phyloP scores from a whole-genome alignment of 1,284 basidiomycete species.

The Calocybe gambosa region DNA sequence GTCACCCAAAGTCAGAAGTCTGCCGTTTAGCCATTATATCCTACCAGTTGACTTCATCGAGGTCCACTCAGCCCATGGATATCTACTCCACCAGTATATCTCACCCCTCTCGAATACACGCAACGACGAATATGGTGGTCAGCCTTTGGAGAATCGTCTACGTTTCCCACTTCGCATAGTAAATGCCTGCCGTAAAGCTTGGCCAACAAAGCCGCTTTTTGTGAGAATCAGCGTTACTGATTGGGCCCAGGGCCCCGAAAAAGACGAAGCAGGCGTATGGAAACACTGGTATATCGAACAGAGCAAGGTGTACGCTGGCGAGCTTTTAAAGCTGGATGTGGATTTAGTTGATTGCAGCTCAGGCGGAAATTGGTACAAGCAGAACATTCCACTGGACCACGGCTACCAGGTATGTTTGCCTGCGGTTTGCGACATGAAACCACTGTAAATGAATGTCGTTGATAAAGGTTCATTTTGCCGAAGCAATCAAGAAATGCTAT shows the following conservation, averaged over 20 bases:
- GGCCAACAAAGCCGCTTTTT: conserved; percentile 66
- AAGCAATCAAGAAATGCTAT: conserved; percentile 59
- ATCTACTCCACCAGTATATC: conserved; percentile 57
- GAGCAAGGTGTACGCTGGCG: conserved; percentile 51
- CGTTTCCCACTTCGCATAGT: conserved; percentile 61
- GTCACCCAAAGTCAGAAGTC: no score
- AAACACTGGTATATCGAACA: conserved; percentile 76
- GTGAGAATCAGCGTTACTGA: conserved; percentile 71
- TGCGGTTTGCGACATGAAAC: neutral
- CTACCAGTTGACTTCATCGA: conserved; percentile 74
- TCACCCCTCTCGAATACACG: conserved; percentile 71
- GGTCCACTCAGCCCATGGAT: conserved; percentile 68
- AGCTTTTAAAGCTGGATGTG: conserved; percentile 56
- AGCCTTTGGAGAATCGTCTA: conserved; percentile 63
- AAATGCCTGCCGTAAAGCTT: conserved; percentile 46
- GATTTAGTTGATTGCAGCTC: conserved; percentile 70
- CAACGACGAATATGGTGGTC: conserved; percentile 69
- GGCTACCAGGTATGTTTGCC: conserved; percentile 53
- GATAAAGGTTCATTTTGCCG: conserved; percentile 65
- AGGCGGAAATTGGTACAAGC: conserved; percentile 61
- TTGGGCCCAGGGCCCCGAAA: conserved; percentile 71
- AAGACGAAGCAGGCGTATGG: conserved; percentile 50
- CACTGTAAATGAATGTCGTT: neutral
- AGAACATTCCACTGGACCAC: conserved; percentile 52
- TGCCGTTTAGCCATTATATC: neutral